Conservation (phyloP, 352 stramenopile species). For the Phytophthora idaei region DNA sequence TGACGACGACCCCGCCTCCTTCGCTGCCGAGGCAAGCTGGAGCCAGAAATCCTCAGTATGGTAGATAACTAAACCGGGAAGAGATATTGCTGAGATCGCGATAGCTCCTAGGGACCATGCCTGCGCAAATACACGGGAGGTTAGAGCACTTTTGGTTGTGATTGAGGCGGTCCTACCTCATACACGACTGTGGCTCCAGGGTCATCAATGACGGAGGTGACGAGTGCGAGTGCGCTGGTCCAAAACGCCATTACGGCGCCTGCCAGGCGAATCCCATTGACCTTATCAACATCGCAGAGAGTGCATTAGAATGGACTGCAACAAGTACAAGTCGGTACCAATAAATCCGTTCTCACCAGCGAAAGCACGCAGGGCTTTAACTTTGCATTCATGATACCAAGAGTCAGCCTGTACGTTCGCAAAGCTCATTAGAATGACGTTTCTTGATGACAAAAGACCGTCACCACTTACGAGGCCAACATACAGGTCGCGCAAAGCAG, state of each 20-base stretch:
- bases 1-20: slow-evolving; percentile 1
- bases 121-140: slow-evolving; percentile 17
- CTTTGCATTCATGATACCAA: slow-evolving; percentile 45
- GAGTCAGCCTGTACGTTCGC: slow-evolving; percentile 21
- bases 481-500: slow-evolving; percentile 39
- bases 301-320: neutral
- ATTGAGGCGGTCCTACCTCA: slow-evolving; percentile 37
- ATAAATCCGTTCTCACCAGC: slow-evolving; percentile 34
- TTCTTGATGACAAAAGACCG: neutral
- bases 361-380: slow-evolving; percentile 54
- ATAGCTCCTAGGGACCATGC: slow-evolving; percentile 65
- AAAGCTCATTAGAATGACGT: neutral
- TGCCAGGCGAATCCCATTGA: slow-evolving; percentile 57
- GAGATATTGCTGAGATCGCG: slow-evolving; percentile 42
- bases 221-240: slow-evolving; percentile 47
- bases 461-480: slow-evolving; percentile 36
- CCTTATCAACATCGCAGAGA: slow-evolving; percentile 25
- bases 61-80: slow-evolving; percentile 50
- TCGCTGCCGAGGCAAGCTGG: slow-evolving; percentile 22
- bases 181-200: slow-evolving; percentile 42
- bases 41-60: slow-evolving; percentile 65
- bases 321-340: neutral
- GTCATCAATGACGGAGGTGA: slow-evolving; percentile 47
- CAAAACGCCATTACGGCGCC: slow-evolving; percentile 48
- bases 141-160: neutral